Evolutionary conservation across 1,139 yeast genomes (phyloP).

Genomic region (Candida gigantensis): DNA sequence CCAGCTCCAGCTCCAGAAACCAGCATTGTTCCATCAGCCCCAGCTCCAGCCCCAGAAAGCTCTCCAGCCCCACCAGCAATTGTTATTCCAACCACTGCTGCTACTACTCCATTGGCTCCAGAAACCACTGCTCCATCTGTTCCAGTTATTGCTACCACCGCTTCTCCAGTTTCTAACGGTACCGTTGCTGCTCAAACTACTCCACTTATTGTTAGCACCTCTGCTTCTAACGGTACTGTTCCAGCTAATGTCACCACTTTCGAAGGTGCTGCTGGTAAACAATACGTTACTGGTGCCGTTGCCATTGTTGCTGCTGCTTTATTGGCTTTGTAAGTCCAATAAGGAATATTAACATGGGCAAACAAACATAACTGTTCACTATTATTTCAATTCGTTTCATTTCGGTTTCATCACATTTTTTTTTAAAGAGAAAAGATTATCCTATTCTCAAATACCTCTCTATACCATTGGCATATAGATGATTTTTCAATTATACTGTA

Average conservation of each 20-base stretch:
- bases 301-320: conserved; percentile 56
- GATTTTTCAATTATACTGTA: too few species aligned
- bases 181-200: conserved; percentile 1
- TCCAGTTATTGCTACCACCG: conserved; percentile 9
- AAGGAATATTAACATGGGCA: background rate
- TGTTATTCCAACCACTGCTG: background rate
- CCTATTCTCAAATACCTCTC: too few species aligned
- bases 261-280: conserved; percentile 40
- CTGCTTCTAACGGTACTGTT: conserved; percentile 25
- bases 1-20: conserved; percentile 9
- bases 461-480: too few species aligned
- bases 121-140: conserved; percentile 15
- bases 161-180: conserved; percentile 10
- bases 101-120: background rate
- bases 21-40: conserved; percentile 28
- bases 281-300: conserved; percentile 48
- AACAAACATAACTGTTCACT: background rate
- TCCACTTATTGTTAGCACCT: too few species aligned
- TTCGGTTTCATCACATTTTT: background rate
- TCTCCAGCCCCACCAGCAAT: conserved; percentile 11
- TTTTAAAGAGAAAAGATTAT: too few species aligned
- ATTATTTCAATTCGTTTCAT: background rate
- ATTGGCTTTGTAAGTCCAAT: conserved; percentile 45
- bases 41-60: conserved; percentile 36
- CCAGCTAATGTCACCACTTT: conserved; percentile 38